Evolutionary conservation across 2,329 filamentous ascomycete species (phyloP).

Genomic region (Alternaria sp.): DNA sequence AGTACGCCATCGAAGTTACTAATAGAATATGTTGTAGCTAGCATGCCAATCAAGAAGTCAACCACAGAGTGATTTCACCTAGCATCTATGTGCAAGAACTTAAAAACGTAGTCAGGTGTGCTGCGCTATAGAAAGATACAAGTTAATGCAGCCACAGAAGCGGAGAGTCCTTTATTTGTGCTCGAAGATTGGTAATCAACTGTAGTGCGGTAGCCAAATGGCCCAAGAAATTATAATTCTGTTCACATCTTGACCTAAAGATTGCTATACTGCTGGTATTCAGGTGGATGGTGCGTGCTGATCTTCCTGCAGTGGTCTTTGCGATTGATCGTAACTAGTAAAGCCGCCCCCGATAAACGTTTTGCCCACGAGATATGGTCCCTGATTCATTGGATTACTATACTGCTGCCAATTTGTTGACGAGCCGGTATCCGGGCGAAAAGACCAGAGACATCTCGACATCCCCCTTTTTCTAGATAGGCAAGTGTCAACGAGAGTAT

Average conservation of each 20-base stretch:
- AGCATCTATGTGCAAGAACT: too few species aligned
- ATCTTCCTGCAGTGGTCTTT: neutral
- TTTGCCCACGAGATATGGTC: neutral
- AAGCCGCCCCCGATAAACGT: neutral
- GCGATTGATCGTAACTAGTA: neutral
- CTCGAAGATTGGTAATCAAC: neutral
- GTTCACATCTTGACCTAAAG: neutral
- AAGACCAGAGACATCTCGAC: neutral
- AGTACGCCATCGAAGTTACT: neutral
- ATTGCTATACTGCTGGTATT: neutral
- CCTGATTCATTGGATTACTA: neutral
- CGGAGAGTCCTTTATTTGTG: neutral
- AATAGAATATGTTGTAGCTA: neutral
- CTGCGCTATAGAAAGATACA: too few species aligned
- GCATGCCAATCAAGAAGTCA: too few species aligned
- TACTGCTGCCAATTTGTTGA: neutral
- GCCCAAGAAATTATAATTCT: neutral
- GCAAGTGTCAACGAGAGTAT: slow-evolving; percentile 15
- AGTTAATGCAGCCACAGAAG: too few species aligned
- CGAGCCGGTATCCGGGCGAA: neutral
- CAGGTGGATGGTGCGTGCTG: neutral
- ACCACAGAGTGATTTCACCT: too few species aligned
- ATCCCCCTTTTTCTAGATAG: neutral
- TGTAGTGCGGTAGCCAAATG: neutral
- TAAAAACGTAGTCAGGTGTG: too few species aligned